Conservation (phyloP, 768 basidiomycete genomes). For the Trichaptum fuscoviolaceum region DNA sequence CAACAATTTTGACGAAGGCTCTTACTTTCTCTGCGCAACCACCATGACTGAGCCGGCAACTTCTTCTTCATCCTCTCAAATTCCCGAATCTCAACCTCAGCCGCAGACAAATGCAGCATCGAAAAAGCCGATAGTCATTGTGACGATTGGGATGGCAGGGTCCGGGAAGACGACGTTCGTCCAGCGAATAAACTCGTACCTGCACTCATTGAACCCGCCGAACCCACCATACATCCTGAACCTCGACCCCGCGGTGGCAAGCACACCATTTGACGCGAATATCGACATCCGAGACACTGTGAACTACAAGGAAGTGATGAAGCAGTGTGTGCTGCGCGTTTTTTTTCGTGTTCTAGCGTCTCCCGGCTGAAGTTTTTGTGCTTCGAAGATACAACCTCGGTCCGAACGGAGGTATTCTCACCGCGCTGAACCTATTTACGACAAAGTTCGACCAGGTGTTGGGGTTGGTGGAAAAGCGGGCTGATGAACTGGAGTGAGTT, state of each 20-base stretch:
- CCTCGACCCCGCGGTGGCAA: slow-evolving; percentile 92
- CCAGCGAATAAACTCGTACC: slow-evolving; percentile 87
- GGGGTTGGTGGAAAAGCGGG: slow-evolving; percentile 83
- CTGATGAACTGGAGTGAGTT: slow-evolving; percentile 81
- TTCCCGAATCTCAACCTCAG: background rate
- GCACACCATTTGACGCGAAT: slow-evolving; percentile 90
- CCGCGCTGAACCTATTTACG: slow-evolving; percentile 94
- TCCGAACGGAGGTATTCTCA: slow-evolving; percentile 96
- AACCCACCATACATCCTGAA: slow-evolving; percentile 94
- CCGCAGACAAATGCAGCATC: slow-evolving; percentile 11
- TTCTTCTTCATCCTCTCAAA: background rate
- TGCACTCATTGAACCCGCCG: slow-evolving; percentile 61
- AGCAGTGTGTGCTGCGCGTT: slow-evolving; percentile 70
- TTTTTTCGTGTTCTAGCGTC: background rate
- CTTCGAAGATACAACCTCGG: slow-evolving; percentile 86
- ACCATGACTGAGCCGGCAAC: background rate
- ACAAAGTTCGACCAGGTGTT: slow-evolving; percentile 99
- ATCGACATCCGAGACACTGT: slow-evolving; percentile 98
- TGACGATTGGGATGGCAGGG: slow-evolving; percentile 95
- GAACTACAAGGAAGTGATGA: slow-evolving; percentile 98
- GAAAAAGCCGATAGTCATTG: slow-evolving; percentile 74
- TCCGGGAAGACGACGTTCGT: slow-evolving; percentile 98
- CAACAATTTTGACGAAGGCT: too few relatives aligned
- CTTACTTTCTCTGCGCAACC: too few relatives aligned
- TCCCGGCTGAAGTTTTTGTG: slow-evolving; percentile 4